Percentiles rank a stretch among this genome's conserved stretches.
Conservation (phyloP, 495 filamentous ascomycete species). For the Tuber microsphaerosporum region DNA sequence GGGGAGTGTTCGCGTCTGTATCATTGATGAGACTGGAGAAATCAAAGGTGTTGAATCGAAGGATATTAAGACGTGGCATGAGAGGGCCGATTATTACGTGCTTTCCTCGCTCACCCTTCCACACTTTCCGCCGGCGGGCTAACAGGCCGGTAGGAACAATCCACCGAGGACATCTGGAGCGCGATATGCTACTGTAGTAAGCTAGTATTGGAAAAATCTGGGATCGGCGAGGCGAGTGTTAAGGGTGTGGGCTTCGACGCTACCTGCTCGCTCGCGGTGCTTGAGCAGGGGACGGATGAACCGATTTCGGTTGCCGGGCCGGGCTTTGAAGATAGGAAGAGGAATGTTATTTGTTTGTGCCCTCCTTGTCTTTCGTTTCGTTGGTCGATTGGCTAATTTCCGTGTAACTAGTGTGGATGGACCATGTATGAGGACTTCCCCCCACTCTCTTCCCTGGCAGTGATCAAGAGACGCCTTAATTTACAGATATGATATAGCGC, state of each 20-base stretch:
- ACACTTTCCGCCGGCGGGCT: constrained; percentile 1
- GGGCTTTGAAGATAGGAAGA: constrained; percentile 53
- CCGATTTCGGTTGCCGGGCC: constrained; percentile 84
- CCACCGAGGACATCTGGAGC: constrained; percentile 89
- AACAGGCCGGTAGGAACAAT: constrained; percentile 73
- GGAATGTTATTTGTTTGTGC: constrained; percentile 40
- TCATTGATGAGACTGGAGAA: constrained; percentile 82
- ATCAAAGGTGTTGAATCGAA: constrained; percentile 87
- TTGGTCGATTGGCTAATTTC: constrained; percentile 12
- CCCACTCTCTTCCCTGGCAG: background rate
- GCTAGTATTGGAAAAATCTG: constrained; percentile 67
- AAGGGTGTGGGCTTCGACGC: constrained; percentile 93
- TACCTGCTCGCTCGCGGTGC: constrained; percentile 89
- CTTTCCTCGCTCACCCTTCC: constrained; percentile 14
- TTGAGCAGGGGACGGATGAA: constrained; percentile 78
- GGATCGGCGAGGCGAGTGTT: constrained; percentile 63
- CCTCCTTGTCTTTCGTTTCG: background rate
- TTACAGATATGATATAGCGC: constrained; percentile 51
- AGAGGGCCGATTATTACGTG: constrained; percentile 83
- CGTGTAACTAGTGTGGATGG: constrained; percentile 39
- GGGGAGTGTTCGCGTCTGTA: constrained; percentile 86
- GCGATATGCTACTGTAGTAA: constrained; percentile 79
- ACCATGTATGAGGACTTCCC: constrained; percentile 35
- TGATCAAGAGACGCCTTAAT: background rate
- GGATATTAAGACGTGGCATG: constrained; percentile 90